Evolutionary conservation across 2,329 filamentous ascomycete species (phyloP).

Genomic region (Hymenotorrendiella dingleyae): DNA sequence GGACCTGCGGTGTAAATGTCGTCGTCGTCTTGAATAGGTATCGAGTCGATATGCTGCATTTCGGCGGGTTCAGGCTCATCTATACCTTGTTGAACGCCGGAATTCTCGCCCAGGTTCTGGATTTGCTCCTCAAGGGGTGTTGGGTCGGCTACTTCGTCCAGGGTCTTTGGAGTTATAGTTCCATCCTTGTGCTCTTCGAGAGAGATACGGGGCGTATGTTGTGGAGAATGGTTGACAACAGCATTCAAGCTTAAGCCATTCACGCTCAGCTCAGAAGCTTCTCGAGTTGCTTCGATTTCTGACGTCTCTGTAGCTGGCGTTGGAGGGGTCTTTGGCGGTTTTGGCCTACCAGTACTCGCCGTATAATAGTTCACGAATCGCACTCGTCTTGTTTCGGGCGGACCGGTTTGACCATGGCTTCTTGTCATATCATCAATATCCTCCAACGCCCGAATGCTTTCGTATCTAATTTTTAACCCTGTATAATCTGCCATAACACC

Average conservation of each 20-base stretch:
- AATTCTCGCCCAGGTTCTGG: slow-evolving; percentile 22
- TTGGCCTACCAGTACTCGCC: slow-evolving; percentile 68
- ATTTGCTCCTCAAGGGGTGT: slow-evolving; percentile 18
- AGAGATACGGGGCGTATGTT: slow-evolving; percentile 32
- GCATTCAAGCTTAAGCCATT: slow-evolving; percentile 19
- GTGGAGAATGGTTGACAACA: slow-evolving; percentile 9
- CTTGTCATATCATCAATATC: slow-evolving; percentile 52
- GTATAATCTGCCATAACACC: slow-evolving; percentile 72
- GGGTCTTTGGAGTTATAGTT: slow-evolving; percentile 27
- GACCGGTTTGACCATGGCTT: slow-evolving; percentile 19
- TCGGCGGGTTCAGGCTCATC: slow-evolving; percentile 19
- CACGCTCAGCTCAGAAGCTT: slow-evolving; percentile 18
- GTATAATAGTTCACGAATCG: slow-evolving; percentile 91
- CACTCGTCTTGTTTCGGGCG: slow-evolving; percentile 42
- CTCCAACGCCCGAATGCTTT: slow-evolving; percentile 63
- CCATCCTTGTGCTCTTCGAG: slow-evolving; percentile 39
- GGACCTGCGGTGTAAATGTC: neutral
- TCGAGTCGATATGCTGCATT: slow-evolving; percentile 36
- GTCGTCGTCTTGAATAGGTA: slow-evolving; percentile 32
- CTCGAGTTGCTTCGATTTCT: slow-evolving; percentile 13
- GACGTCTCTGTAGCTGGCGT: slow-evolving; percentile 6
- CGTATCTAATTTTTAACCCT: slow-evolving; percentile 65
- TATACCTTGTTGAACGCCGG: slow-evolving; percentile 23
- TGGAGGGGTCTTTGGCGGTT: slow-evolving; percentile 36
- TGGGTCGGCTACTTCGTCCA: slow-evolving; percentile 23